These are phyloP conservation scores for Talaromyces sp. DNA, from an alignment of 2,329 filamentous ascomycete species.

Conservation along the genomic window DNA sequence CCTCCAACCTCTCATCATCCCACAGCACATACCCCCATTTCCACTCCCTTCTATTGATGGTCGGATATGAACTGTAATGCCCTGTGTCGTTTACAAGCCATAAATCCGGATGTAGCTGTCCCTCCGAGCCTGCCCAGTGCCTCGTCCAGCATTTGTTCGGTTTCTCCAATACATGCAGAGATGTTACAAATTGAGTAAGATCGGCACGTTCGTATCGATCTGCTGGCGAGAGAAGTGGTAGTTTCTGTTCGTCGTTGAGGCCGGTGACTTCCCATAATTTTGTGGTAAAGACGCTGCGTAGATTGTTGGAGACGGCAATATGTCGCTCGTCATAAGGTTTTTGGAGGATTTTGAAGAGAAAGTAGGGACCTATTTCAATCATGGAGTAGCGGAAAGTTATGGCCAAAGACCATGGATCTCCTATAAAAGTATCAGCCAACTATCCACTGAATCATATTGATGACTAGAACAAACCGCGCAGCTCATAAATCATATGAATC, in stretches of 20 bases:
- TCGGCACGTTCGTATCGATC: constrained; percentile 16
- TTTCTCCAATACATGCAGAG: not conserved
- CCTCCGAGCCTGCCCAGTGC: not conserved
- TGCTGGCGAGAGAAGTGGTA: not conserved
- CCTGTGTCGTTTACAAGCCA: constrained; percentile 13
- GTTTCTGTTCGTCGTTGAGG: not conserved
- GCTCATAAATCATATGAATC: not conserved
- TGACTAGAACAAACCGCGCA: not conserved
- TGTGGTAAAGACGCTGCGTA: not conserved
- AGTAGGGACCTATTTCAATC: constrained; percentile 19
- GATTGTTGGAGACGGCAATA: constrained; percentile 17
- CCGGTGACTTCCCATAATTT: constrained; percentile 20
- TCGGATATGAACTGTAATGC: constrained; percentile 18
- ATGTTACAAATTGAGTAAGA: constrained; percentile 3
- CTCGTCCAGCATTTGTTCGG: not conserved
- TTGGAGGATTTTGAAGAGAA: constrained; percentile 20
- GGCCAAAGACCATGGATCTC: constrained; percentile 10
- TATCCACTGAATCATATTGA: not conserved
- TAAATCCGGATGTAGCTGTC: not conserved
- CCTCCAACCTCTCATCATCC: constrained; percentile 17
- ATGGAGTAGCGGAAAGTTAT: constrained; percentile 1
- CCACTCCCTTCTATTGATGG: not conserved
- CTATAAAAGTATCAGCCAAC: not conserved
- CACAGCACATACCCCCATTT: constrained; percentile 21
- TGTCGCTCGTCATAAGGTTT: constrained; percentile 17